phyloP scores from a whole-genome alignment of 2,329 filamentous ascomycete species.

The Byssothecium circinans region DNA sequence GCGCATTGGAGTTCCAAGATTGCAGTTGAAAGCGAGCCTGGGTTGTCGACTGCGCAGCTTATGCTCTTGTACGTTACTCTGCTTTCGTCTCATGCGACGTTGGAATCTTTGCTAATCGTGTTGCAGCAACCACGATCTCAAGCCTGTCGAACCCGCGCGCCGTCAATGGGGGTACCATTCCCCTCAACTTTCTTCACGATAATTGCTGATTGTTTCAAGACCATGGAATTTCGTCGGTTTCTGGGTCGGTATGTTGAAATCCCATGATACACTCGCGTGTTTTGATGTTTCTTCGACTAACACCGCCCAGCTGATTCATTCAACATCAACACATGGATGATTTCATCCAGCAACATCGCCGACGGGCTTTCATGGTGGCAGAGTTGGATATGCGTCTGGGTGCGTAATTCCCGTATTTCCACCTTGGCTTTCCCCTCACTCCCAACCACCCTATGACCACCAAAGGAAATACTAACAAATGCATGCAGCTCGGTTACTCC shows the following conservation, averaged over 20 bases:
- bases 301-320: constrained; percentile 44
- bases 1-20: constrained; percentile 58
- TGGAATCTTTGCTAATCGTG: not conserved
- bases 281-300: constrained; percentile 21
- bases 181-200: not conserved
- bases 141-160: constrained; percentile 69
- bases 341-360: constrained; percentile 79
- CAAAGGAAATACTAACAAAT: constrained; percentile 5
- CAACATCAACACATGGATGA: constrained; percentile 84
- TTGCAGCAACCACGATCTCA: constrained; percentile 14
- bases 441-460: not conserved
- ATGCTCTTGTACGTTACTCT: constrained; percentile 87
- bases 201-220: not conserved
- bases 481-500: constrained; percentile 65
- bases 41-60: constrained; percentile 75
- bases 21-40: constrained; percentile 73
- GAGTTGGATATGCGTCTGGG: constrained; percentile 74
- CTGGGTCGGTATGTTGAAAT: constrained; percentile 62
- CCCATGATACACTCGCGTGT: not conserved
- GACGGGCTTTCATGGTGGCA: constrained; percentile 87
- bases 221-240: constrained; percentile 87
- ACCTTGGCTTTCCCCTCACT: not conserved
- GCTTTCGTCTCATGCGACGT: not conserved
- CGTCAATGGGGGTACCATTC: constrained; percentile 70
- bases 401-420: constrained; percentile 8